These are phyloP conservation scores for Marasmius sp. DNA, from an alignment of 1,284 basidiomycete genomes.

Conservation along the genomic window DNA sequence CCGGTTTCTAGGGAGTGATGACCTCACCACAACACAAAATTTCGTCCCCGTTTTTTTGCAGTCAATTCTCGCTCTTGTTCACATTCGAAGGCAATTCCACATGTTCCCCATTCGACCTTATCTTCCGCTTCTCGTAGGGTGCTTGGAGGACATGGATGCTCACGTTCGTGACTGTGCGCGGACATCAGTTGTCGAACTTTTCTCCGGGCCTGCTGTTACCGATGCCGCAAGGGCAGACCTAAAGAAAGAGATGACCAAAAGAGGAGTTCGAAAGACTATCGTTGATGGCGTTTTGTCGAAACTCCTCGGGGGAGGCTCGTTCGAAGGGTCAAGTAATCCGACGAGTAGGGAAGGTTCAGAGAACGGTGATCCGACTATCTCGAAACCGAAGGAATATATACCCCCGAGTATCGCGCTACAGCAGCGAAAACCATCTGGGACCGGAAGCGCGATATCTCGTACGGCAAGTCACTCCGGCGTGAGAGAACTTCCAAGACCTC, in stretches of 20 bases:
- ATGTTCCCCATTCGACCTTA: conserved; percentile 85
- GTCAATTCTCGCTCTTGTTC: conserved; percentile 67
- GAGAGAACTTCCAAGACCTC: conserved; percentile 50
- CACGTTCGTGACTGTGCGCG: conserved; percentile 86
- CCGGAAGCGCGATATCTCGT: conserved; percentile 37
- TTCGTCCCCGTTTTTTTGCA: conserved; percentile 25
- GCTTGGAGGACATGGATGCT: conserved; percentile 89
- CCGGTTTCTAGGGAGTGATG: background rate
- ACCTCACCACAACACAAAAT: background rate
- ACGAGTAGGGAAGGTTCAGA: conserved; percentile 58
- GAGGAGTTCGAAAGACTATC: conserved; percentile 84
- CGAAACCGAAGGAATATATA: conserved; percentile 57
- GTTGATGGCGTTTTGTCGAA: conserved; percentile 68
- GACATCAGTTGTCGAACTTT: conserved; percentile 79
- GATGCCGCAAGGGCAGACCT: conserved; percentile 89
- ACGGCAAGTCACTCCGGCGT: conserved; percentile 48
- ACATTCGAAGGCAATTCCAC: conserved; percentile 64
- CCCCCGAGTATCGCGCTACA: conserved; percentile 72
- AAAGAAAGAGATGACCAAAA: conserved; percentile 88
- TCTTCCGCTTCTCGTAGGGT: conserved; percentile 77
- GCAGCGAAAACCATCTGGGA: conserved; percentile 45
- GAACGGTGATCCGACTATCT: conserved; percentile 46
- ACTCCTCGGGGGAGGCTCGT: conserved; percentile 47
- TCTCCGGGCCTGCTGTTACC: conserved; percentile 78
- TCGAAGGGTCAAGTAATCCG: conserved; percentile 36